A percentile compares a stretch with the other conserved stretches of the same genome.
phyloP scores from a whole-genome alignment of 768 basidiomycete genomes.

The Ramaria rubella region DNA sequence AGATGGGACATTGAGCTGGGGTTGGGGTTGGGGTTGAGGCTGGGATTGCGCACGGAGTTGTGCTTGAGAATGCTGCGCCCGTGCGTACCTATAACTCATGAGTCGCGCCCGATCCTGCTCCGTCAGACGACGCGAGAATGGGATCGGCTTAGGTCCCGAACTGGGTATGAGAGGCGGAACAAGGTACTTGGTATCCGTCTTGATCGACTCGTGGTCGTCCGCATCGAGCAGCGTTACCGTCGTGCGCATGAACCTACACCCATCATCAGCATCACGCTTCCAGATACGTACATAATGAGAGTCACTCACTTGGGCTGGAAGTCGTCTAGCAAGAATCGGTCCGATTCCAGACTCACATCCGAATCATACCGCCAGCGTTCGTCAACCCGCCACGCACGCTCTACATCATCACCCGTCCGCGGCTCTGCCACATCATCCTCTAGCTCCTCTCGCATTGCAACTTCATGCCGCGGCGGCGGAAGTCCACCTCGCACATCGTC shows the following conservation, averaged over 20 bases:
- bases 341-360: conserved; percentile 46
- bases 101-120: neutral
- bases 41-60: neutral
- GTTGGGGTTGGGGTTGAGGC: neutral
- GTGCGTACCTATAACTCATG: neutral
- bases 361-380: conserved; percentile 66
- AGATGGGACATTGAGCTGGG: neutral
- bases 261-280: neutral
- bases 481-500: conserved; percentile 10
- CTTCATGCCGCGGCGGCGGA: neutral
- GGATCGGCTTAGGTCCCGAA: neutral
- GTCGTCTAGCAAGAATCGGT: conserved; percentile 63
- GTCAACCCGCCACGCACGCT: conserved; percentile 36
- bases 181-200: conserved; percentile 14
- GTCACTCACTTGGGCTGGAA: conserved; percentile 44
- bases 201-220: conserved; percentile 31
- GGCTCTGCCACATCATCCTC: conserved; percentile 10
- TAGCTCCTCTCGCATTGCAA: neutral
- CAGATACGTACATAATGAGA: neutral
- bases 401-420: conserved; percentile 24
- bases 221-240: conserved; percentile 52
- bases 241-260: conserved; percentile 44
- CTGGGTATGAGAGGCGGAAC: conserved; percentile 1
- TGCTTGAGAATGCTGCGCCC: neutral
- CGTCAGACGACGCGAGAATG: neutral